A percentile compares a stretch with the other conserved stretches of the same genome.
Evolutionary conservation across 2,329 filamentous ascomycete genomes (phyloP).

Genomic region (Colletotrichum tropicale): DNA sequence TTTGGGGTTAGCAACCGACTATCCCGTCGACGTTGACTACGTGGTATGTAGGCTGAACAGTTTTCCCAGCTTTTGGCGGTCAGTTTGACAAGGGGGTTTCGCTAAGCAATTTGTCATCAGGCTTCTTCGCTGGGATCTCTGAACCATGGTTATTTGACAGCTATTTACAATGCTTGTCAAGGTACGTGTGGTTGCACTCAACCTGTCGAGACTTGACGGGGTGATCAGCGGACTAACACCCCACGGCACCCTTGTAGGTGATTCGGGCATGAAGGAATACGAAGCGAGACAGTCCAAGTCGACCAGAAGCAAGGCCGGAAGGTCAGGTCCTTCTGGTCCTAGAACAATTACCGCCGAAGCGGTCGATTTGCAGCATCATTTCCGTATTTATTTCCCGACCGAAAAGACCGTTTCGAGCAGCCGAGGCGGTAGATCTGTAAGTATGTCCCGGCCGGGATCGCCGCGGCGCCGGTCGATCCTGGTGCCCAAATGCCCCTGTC

Average conservation of each 20-base stretch:
- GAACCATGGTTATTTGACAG: constrained; percentile 67
- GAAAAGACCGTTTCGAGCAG: constrained; percentile 69
- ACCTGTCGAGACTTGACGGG: neutral
- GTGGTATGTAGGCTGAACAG: constrained; percentile 53
- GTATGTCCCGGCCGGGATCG: constrained; percentile 25
- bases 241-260: constrained; percentile 29
- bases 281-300: constrained; percentile 38
- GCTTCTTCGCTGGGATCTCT: constrained; percentile 83
- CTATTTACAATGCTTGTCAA: constrained; percentile 60
- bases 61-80: neutral
- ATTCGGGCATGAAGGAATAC: constrained; percentile 52
- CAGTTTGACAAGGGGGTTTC: constrained; percentile 17
- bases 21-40: constrained; percentile 72
- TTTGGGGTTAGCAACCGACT: constrained; percentile 63
- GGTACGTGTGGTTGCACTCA: constrained; percentile 39
- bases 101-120: constrained; percentile 39
- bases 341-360: neutral
- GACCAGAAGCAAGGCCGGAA: constrained; percentile 29
- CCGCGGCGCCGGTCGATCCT: constrained; percentile 12
- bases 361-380: constrained; percentile 45
- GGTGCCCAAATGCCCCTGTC: neutral
- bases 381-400: constrained; percentile 84
- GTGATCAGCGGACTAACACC: neutral
- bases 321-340: neutral
- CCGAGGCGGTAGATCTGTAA: constrained; percentile 63